Evolutionary conservation across 768 basidiomycete species (phyloP).

Genomic region (Termitomyces sp.): DNA sequence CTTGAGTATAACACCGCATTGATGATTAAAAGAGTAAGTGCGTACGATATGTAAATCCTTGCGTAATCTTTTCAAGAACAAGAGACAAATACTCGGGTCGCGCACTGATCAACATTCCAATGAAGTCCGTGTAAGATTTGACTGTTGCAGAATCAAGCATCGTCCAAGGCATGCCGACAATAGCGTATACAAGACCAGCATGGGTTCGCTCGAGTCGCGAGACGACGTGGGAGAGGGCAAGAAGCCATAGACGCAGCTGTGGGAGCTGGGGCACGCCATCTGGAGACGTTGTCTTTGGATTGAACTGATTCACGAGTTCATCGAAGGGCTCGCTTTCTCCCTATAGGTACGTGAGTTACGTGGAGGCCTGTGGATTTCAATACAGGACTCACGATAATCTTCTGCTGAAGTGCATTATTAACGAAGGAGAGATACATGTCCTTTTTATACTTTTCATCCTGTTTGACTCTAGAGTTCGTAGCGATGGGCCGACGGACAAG

Average conservation of each 20-base stretch:
- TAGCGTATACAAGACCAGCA: slow-evolving; percentile 75
- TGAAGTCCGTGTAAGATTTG: slow-evolving; percentile 82
- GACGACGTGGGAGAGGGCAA: slow-evolving; percentile 87
- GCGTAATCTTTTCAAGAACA: slow-evolving; percentile 76
- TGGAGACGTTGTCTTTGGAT: slow-evolving; percentile 33
- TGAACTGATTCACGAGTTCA: slow-evolving; percentile 87
- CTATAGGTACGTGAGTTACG: slow-evolving; percentile 37
- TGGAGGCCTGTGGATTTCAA: slow-evolving; percentile 6
- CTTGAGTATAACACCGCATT: slow-evolving; percentile 1
- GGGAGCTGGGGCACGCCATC: slow-evolving; percentile 35
- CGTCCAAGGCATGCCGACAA: slow-evolving; percentile 88
- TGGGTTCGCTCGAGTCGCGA: slow-evolving; percentile 84
- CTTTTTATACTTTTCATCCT: slow-evolving; percentile 70
- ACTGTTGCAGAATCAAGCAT: slow-evolving; percentile 84
- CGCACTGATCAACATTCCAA: slow-evolving; percentile 88
- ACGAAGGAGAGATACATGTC: slow-evolving; percentile 85
- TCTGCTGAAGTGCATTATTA: slow-evolving; percentile 74
- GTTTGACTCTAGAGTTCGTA: slow-evolving; percentile 73
- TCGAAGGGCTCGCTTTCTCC: slow-evolving; percentile 75
- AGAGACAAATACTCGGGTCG: slow-evolving; percentile 87
- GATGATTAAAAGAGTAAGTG: slow-evolving; percentile 13
- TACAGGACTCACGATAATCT: slow-evolving; percentile 48
- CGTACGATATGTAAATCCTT: slow-evolving; percentile 88
- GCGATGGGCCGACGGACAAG: slow-evolving; percentile 55
- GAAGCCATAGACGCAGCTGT: slow-evolving; percentile 75